These are phyloP conservation scores for Dipodascus albidus DNA, from an alignment of 805 yeast genomes.

Conservation along the genomic window DNA sequence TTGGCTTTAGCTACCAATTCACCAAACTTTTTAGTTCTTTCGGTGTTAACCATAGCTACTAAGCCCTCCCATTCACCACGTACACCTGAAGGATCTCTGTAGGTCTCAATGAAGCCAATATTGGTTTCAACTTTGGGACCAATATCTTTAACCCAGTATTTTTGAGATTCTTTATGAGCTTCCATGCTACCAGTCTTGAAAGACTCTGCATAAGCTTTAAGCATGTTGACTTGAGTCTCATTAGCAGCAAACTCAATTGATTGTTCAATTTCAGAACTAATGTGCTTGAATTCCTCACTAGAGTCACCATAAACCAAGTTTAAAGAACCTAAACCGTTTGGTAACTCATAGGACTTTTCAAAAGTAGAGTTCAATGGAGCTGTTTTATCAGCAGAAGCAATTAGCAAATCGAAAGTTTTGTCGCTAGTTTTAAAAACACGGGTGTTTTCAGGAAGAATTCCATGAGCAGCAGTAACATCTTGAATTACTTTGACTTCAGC, in stretches of 20 bases:
- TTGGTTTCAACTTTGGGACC: slow-evolving; percentile 73
- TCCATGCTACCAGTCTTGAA: slow-evolving; percentile 75
- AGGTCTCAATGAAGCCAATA: slow-evolving; percentile 86
- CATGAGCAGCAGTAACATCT: slow-evolving; percentile 47
- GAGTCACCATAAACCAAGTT: slow-evolving; percentile 71
- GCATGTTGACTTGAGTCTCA: slow-evolving; percentile 56
- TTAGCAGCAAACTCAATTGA: slow-evolving; percentile 63
- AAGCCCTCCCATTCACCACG: slow-evolving; percentile 92
- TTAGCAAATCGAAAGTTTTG: slow-evolving; percentile 42
- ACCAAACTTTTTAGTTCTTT: slow-evolving; percentile 71
- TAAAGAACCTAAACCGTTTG: slow-evolving; percentile 33
- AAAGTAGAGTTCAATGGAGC: slow-evolving; percentile 10
- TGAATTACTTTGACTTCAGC: slow-evolving; percentile 58
- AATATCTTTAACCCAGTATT: slow-evolving; percentile 77
- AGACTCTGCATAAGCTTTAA: slow-evolving; percentile 53
- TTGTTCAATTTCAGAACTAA: slow-evolving; percentile 41
- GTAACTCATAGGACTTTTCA: slow-evolving; percentile 24
- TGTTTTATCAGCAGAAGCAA: slow-evolving; percentile 52
- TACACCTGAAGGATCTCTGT: slow-evolving; percentile 84
- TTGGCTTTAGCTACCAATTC: slow-evolving; percentile 57
- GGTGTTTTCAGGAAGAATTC: slow-evolving; percentile 70
- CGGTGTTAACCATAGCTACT: slow-evolving; percentile 83
- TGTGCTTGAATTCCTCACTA: slow-evolving; percentile 45
- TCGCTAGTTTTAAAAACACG: slow-evolving; percentile 49
- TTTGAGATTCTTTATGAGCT: slow-evolving; percentile 76